Evolutionary conservation across 1,139 yeast species (phyloP).

Genomic region (Suhomyces panamericanus): DNA sequence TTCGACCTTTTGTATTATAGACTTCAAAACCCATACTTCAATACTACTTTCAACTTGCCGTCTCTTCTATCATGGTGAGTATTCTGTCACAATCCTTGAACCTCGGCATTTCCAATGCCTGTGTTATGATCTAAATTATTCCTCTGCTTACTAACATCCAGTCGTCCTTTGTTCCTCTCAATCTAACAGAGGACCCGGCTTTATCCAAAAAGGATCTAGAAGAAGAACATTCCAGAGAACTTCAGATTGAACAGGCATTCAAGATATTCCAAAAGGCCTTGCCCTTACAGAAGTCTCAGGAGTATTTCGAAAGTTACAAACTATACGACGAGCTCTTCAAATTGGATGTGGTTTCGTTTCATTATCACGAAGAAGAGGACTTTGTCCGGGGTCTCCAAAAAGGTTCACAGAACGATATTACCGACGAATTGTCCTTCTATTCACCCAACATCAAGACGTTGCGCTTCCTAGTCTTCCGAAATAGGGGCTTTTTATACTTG

Average conservation of each 20-base stretch:
- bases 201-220: conserved; percentile 53
- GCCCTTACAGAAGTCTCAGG: conserved; percentile 51
- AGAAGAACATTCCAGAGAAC: conserved; percentile 88
- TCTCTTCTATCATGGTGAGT: neutral
- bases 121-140: neutral
- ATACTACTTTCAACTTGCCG: neutral
- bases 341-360: conserved; percentile 63
- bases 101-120: neutral
- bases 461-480: conserved; percentile 76
- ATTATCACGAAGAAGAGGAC: conserved; percentile 44
- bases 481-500: conserved; percentile 73
- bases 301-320: conserved; percentile 50
- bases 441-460: conserved; percentile 75
- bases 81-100: neutral
- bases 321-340: conserved; percentile 64
- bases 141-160: neutral
- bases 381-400: conserved; percentile 44
- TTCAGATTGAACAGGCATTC: conserved; percentile 84
- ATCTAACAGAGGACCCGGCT: conserved; percentile 69
- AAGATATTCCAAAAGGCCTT: conserved; percentile 73
- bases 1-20: too few species aligned
- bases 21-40: too few species aligned
- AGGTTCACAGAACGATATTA: conserved; percentile 31
- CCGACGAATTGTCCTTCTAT: conserved; percentile 46
- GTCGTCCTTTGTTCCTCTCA: conserved; percentile 82